Base-by-base conservation (phyloP, 805 yeast species). In the Saccharomycopsis fermentans region DNA sequence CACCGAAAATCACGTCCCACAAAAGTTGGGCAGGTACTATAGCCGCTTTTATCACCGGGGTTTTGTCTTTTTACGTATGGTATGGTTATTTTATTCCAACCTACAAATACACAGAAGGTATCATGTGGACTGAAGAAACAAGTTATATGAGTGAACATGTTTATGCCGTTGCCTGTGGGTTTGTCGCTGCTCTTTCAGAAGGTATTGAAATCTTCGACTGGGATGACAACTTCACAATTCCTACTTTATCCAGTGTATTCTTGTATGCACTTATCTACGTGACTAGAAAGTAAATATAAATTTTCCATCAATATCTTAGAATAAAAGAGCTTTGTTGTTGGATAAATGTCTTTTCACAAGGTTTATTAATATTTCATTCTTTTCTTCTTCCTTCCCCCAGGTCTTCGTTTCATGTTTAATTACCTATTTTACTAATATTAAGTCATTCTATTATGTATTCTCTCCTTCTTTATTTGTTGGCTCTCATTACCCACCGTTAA, bases 181-280 rank as follows among this genome's bases (percentile, higher is more conserved):
- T 90, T 19, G 81, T 90, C 50, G 97, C 96, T 9, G 84, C 97
- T 6, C 72, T 87, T 16, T 83, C 96, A 52, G 99, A 94, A 75
- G 89, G 90, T 34, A 80, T 91, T 54, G 90, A 87, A 64, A 59
- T 91, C 16, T 82, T 78, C 59, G 82, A 81, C 48, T 73, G 91
- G 71, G 99, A 94, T 71, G 99, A 94, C 69, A 94, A 94, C 70
- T 81, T 94, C 66, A 91, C 98, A 53, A 92, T 94, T 60, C 99
- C 99, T 6, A 89, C 89, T 1, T 71, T 92, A 50, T 85, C 96
- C 21, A 85, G 96, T 6, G 67, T 78, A 4, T 82, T 86, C 64
- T 74, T 90, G 63, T 76, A 77, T 66, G 71, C 70, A 27, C 76
- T 81, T 21, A 77, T 84, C 40, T 70, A 68, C 14, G 39, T 66